Base-by-base conservation (phyloP, 176 grass and related monocot genomes). In the Cenchrus purpureus region DNA sequence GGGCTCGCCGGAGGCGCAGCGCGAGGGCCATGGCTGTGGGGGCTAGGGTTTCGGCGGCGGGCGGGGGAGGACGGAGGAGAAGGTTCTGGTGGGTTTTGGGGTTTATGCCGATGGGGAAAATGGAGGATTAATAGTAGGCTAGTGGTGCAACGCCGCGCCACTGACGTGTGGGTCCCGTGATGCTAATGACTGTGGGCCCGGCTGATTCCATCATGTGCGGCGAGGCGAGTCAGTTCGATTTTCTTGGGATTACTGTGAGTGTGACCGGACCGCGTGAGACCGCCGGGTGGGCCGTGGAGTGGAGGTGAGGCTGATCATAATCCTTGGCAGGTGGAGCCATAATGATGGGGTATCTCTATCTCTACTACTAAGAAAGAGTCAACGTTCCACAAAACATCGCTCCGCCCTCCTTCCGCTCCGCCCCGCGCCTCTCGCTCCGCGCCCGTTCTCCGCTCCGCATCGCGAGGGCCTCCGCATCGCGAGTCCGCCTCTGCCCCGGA, bases 1-100 rank as follows among this genome's bases (percentile, higher is more conserved):
- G 84, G 79, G 74, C 90, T 65, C 91, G 93, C 49, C 91, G 88
- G 60, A 92, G 88, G 74, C 90, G 91, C 60, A 95, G 86, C 65
- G 91, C 88, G 65, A 91, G 93, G 78, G 91, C 93, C 93, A 95
- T 95, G 64, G 79, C 65, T 40, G 78, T 0, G 53, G 0, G 0
- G 22, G 80, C 62, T 86, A 83, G 70, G 92, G 83, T 87, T 90
- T 87, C 61, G 34, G 51, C 46, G 22, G 48, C 71, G 48, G 22
- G 48, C 71, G 48, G 22, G n/a, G 32, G n/a, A 51, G 49, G 49
- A 51, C 65, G 34, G 14, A 31, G 70, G 6, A 67, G 82, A 93
- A 50, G 57, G 43, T 86, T 82, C 71, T 85, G 72, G 79, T 4
- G 44, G 32, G 73, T 83, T 78, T 76, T 52, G 73, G 79, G 54